Conservation (phyloP, 345 rosid species). For the Jatropha curcas region DNA sequence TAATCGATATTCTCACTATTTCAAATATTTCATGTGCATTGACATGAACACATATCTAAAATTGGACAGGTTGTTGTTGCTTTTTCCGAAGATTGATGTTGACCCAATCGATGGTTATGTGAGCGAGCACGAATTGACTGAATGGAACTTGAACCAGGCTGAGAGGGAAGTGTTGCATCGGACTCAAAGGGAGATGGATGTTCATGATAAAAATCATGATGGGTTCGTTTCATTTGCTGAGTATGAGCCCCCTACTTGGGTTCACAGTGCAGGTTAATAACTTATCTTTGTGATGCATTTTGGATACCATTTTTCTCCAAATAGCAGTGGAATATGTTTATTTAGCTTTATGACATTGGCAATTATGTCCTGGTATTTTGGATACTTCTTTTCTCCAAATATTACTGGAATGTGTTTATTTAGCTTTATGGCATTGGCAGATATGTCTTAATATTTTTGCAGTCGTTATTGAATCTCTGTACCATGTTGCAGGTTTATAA, state of each 20-base stretch:
- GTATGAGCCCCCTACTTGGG: conserved; percentile 95
- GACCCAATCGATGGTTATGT: conserved; percentile 75
- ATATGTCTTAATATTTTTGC: not conserved
- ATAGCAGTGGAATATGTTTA: not conserved
- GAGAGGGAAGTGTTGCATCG: conserved; percentile 72
- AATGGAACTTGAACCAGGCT: conserved; percentile 80
- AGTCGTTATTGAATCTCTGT: not conserved
- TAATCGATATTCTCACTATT: not conserved
- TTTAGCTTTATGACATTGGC: not conserved
- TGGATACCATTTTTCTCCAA: not conserved
- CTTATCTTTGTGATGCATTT: not conserved
- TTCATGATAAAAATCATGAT: conserved; percentile 88
- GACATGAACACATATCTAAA: not conserved
- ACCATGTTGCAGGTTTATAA: not conserved
- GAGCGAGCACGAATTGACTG: conserved; percentile 72
- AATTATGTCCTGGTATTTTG: too few species aligned
- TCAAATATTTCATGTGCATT: not conserved
- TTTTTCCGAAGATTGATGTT: conserved; percentile 92
- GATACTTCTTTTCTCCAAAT: not conserved
- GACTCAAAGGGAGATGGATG: conserved; percentile 80
- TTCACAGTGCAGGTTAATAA: conserved; percentile 57
- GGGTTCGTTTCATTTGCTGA: conserved; percentile 73
- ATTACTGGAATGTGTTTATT: too few species aligned
- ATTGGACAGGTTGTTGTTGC: conserved; percentile 49
- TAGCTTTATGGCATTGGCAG: too few species aligned